Evolutionary conservation across 2,329 filamentous ascomycete genomes (phyloP).

Genomic region (Ciborinia camelliae): DNA sequence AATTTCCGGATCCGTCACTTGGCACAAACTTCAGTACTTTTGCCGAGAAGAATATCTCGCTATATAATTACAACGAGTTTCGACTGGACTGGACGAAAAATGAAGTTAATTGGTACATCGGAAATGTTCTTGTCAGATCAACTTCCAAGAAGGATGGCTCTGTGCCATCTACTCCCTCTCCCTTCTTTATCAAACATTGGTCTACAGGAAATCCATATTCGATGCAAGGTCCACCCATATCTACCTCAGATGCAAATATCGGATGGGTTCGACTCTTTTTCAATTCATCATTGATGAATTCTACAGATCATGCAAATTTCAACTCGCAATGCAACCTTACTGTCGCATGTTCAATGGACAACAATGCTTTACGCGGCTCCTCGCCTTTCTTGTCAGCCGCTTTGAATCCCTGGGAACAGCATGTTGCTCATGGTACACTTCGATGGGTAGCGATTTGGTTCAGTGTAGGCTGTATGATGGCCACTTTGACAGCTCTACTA

Average conservation of each 20-base stretch:
- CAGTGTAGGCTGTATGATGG: conserved; percentile 3
- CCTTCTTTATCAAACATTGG: conserved; percentile 48
- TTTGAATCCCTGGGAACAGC: conserved; percentile 14
- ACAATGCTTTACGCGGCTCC: conserved; percentile 22
- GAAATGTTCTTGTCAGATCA: conserved; percentile 38
- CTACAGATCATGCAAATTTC: conserved; percentile 32
- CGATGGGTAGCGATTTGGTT: conserved; percentile 20
- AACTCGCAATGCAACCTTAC: conserved; percentile 34
- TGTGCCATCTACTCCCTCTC: conserved; percentile 43
- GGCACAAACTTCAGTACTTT: conserved; percentile 33
- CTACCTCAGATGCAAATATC: conserved; percentile 42
- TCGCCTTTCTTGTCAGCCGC: conserved; percentile 3
- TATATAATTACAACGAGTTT: conserved; percentile 42
- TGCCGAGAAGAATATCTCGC: conserved; percentile 7
- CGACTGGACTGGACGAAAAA: conserved; percentile 48
- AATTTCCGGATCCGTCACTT: conserved; percentile 40
- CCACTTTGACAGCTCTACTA: conserved; percentile 4
- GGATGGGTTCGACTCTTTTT: conserved; percentile 49
- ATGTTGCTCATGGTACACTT: conserved; percentile 12
- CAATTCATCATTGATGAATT: conserved; percentile 45
- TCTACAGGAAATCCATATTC: conserved; percentile 44
- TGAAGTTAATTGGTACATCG: conserved; percentile 44
- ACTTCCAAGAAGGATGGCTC: conserved; percentile 34
- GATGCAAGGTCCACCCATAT: conserved; percentile 45
- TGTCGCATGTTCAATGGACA: conserved; percentile 37